A percentile compares a stretch with the other conserved stretches of the same genome.
Conservation (phyloP, 2,329 filamentous ascomycete genomes). For the Arachnomyces sp. region DNA sequence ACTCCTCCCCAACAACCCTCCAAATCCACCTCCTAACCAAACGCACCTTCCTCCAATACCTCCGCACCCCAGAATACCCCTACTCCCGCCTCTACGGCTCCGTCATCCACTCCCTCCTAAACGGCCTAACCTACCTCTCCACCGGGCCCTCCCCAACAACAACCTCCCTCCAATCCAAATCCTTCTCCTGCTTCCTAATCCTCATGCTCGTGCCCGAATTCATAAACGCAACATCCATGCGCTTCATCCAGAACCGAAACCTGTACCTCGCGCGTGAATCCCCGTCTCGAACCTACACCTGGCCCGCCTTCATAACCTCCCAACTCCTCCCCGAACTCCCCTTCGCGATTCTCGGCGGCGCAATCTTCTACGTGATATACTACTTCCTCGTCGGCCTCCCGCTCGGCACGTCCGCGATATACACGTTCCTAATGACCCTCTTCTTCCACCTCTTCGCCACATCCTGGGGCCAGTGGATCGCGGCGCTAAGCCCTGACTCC, state of each 20-base stretch:
- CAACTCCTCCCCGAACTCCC: conserved; percentile 64
- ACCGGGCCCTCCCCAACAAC: conserved; percentile 54
- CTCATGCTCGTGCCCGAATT: conserved; percentile 59
- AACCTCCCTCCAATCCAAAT: conserved; percentile 46
- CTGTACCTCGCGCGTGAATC: conserved; percentile 63
- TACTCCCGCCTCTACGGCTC: conserved; percentile 65
- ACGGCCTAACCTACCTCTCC: conserved; percentile 65
- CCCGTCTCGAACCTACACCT: conserved; percentile 63
- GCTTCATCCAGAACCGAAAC: conserved; percentile 61
- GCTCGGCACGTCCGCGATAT: conserved; percentile 55
- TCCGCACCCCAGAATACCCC: conserved; percentile 64
- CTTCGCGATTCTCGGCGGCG: conserved; percentile 51
- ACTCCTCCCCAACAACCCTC: conserved; percentile 44
- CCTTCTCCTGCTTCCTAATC: conserved; percentile 61
- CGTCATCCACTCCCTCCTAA: conserved; percentile 61
- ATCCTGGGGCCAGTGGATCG: conserved; percentile 72
- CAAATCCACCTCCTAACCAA: conserved; percentile 61
- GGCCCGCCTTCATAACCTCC: conserved; percentile 62
- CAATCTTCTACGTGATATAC: conserved; percentile 63
- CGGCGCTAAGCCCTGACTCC: conserved; percentile 55
- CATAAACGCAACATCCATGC: conserved; percentile 62
- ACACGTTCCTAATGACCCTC: conserved; percentile 65
- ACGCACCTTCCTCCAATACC: conserved; percentile 61
- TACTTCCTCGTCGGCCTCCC: conserved; percentile 66
- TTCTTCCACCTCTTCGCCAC: conserved; percentile 65